Conservation (phyloP, 2,329 filamentous ascomycete species). For the Aureobasidium zeae region DNA sequence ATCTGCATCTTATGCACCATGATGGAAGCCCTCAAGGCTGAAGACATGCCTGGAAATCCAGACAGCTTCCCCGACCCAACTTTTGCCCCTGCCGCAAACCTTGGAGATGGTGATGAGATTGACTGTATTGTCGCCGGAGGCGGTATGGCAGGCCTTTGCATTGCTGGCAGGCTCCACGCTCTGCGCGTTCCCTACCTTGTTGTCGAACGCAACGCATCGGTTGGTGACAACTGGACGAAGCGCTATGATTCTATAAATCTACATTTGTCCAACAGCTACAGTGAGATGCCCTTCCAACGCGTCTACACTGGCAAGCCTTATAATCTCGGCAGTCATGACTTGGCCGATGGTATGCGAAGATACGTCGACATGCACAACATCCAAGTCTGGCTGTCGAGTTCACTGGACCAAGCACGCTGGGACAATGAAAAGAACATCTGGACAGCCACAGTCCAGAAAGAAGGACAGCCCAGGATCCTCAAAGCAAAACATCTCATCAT, state of each 20-base stretch:
- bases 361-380: conserved; percentile 26
- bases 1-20: conserved; percentile 33
- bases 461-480: conserved; percentile 11
- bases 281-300: conserved; percentile 30
- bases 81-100: conserved; percentile 4
- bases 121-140: conserved; percentile 32
- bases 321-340: conserved; percentile 22
- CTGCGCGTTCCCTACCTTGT: conserved; percentile 36
- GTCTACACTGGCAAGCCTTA: conserved; percentile 14
- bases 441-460: conserved; percentile 23
- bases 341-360: conserved; percentile 8
- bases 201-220: conserved; percentile 35
- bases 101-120: conserved; percentile 19
- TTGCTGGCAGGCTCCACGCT: conserved; percentile 37
- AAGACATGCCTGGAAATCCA: conserved; percentile 23
- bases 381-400: conserved; percentile 33
- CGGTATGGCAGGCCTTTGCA: conserved; percentile 38
- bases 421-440: conserved; percentile 30
- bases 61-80: conserved; percentile 18
- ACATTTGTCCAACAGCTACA: conserved; percentile 34
- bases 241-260: conserved; percentile 38
- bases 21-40: conserved; percentile 31
- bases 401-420: conserved; percentile 32
- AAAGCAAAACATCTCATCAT: conserved; percentile 27
- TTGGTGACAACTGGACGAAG: conserved; percentile 40